Evolutionary conservation across 768 basidiomycete genomes (phyloP).

Genomic region (Naganishia onofrii): DNA sequence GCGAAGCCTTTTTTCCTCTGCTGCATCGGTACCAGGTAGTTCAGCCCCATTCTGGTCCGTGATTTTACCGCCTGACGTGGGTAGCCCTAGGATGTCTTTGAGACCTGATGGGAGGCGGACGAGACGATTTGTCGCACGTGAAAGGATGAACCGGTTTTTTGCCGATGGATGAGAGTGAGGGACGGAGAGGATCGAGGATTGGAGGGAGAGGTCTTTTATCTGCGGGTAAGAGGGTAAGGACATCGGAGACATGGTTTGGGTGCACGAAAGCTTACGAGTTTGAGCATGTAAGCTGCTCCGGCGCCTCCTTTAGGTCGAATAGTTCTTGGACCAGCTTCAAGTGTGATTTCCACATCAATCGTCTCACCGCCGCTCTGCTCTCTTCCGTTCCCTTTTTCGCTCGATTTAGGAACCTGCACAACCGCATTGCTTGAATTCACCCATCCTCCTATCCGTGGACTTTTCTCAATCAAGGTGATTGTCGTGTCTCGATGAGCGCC

Average conservation of each 20-base stretch:
- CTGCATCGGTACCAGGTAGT: not conserved
- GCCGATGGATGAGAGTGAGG: conserved; percentile 69
- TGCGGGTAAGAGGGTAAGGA: conserved; percentile 50
- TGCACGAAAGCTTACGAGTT: conserved; percentile 63
- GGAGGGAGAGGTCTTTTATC: conserved; percentile 72
- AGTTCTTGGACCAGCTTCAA: conserved; percentile 86
- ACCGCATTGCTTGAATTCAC: conserved; percentile 59
- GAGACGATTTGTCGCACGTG: conserved; percentile 6
- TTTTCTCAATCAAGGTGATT: conserved; percentile 70
- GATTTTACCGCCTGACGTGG: not conserved
- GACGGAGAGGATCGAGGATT: conserved; percentile 64
- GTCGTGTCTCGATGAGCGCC: conserved; percentile 34
- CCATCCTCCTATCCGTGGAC: conserved; percentile 78
- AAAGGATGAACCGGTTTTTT: conserved; percentile 68
- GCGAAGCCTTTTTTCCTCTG: conserved; percentile 1
- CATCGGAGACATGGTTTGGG: no score
- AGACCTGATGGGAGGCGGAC: conserved; percentile 2
- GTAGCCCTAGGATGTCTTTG: not conserved
- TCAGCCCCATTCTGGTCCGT: not conserved
- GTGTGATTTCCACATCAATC: conserved; percentile 55
- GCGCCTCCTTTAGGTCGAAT: conserved; percentile 65
- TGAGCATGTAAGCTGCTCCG: conserved; percentile 65
- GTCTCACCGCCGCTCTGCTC: conserved; percentile 32
- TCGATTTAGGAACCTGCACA: conserved; percentile 54
- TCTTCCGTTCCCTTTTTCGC: conserved; percentile 36